A percentile compares a stretch with the other conserved stretches of the same genome.
Conservation (phyloP, 345 rosid species). For the Crucihimalaya himalaica region DNA sequence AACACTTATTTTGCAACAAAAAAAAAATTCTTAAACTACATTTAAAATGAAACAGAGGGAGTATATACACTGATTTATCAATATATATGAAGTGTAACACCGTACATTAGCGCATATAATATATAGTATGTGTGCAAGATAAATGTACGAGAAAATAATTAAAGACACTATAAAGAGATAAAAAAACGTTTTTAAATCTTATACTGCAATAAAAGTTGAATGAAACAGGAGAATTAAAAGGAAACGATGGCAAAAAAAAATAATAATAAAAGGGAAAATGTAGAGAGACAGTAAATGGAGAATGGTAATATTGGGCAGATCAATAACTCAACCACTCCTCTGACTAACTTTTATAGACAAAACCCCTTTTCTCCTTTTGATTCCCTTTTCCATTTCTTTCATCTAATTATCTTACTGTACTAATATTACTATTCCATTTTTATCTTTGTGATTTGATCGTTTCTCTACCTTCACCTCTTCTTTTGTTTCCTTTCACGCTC, state of each 20-base stretch:
- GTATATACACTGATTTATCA: no score
- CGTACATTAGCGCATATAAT: neutral
- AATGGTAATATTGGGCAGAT: conserved; percentile 56
- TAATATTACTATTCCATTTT: neutral
- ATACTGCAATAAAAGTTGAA: neutral
- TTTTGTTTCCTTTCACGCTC: conserved; percentile 15
- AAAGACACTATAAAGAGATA: no score
- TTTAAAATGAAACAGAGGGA: no score
- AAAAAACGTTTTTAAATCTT: neutral
- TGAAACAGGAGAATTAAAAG: neutral
- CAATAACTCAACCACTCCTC: conserved; percentile 79
- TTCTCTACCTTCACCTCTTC: conserved; percentile 20
- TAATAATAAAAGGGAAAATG: neutral
- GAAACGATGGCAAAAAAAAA: no score
- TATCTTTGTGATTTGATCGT: conserved; percentile 14
- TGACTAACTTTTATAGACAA: conserved; percentile 59
- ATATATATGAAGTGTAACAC: neutral
- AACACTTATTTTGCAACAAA: no score
- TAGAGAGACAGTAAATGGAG: conserved; percentile 45
- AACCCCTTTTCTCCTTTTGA: conserved; percentile 48
- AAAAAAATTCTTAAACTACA: no score
- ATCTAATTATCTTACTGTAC: conserved; percentile 9
- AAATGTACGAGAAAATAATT: neutral
- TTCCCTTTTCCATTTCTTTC: conserved; percentile 49
- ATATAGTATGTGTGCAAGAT: neutral